Evolutionary conservation across 176 grass and related monocot species (phyloP), one percentile per base, ranked within the genome.

Genomic region (Zea luxurians): DNA sequence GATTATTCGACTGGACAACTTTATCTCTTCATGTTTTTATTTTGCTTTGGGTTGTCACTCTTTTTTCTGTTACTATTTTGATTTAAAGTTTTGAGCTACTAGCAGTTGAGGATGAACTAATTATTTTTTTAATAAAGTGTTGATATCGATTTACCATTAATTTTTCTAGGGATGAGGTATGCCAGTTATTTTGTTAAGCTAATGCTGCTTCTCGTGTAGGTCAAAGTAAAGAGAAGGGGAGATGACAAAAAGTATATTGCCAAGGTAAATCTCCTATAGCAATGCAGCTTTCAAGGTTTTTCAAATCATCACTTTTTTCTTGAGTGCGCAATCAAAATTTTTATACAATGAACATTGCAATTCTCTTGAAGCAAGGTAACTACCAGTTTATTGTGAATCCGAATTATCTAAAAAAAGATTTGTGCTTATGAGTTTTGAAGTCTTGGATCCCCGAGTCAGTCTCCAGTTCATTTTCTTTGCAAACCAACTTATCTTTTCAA

Each of bases 181-280:
- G 20, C 37, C 58, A 55, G 65, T 78, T 64, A 79, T 8, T 46
- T 82, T 80, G 37, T 75, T 76, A 74, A 71, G 38, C 6, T 34
- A 57, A 72, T 15, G 4, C 17, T 73, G 48, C 37, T 91, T 77
- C 65, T 55, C 4, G 36, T 58, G 59, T 64, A 99, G 90, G 82
- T 99, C 70, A 99, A 95, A 90, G 92, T 99, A 78, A 99, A 99
- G 81, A 87, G 82, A 89, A 99, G 96, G 52, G 96, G 96, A 21
- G 96, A 99, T 83, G 92, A 99, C 47, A 99, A 93, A 63, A 99
- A 99, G 52, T 99, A 90, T 74, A 86, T 92, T 18, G 96, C 96
- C 43, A 99, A 99, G 96, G 96, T 99, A 90, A 65, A 83, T 71
- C 71, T 34, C 53, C 13, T 72, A 16, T 50, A 52, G 46, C 18